phyloP scores from a whole-genome alignment of 2,329 filamentous ascomycete genomes.

The Lachnellula occidentalis region DNA sequence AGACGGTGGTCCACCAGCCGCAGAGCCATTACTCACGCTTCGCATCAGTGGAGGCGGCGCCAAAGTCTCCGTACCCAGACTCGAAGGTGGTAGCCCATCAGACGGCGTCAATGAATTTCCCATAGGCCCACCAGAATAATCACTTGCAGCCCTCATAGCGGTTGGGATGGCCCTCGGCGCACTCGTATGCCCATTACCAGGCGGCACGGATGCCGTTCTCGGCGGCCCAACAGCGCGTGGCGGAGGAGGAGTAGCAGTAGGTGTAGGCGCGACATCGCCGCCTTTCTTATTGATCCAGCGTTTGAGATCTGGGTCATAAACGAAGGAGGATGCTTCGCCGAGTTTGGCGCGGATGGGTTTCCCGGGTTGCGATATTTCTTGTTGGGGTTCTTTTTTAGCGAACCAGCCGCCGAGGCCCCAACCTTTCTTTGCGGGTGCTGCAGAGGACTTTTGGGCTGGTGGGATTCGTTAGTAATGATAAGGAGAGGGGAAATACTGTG shows the following conservation, averaged over 20 bases:
- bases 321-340: constrained; percentile 87
- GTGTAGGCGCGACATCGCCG: constrained; percentile 53
- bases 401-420: constrained; percentile 85
- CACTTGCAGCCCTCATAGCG: constrained; percentile 2
- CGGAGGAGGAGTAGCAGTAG: constrained; percentile 70
- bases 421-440: constrained; percentile 53
- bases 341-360: constrained; percentile 88
- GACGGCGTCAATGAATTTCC: constrained; percentile 16
- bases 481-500: constrained; percentile 15
- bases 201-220: constrained; percentile 25
- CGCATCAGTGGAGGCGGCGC: constrained; percentile 23
- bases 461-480: constrained; percentile 8
- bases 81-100: constrained; percentile 3
- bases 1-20: constrained; percentile 22
- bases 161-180: background rate
- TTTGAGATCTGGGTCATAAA: constrained; percentile 92
- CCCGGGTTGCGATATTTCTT: constrained; percentile 36
- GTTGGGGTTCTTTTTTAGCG: constrained; percentile 48
- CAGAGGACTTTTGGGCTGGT: constrained; percentile 54
- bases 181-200: constrained; percentile 2
- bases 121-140: constrained; percentile 27
- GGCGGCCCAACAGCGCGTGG: constrained; percentile 52
- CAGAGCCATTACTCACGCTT: constrained; percentile 22
- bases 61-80: background rate
- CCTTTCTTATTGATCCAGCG: constrained; percentile 97